A percentile compares a stretch with the other conserved stretches of the same genome.
Conservation (phyloP, 352 stramenopile genomes). For the Paralagenidium karlingii region DNA sequence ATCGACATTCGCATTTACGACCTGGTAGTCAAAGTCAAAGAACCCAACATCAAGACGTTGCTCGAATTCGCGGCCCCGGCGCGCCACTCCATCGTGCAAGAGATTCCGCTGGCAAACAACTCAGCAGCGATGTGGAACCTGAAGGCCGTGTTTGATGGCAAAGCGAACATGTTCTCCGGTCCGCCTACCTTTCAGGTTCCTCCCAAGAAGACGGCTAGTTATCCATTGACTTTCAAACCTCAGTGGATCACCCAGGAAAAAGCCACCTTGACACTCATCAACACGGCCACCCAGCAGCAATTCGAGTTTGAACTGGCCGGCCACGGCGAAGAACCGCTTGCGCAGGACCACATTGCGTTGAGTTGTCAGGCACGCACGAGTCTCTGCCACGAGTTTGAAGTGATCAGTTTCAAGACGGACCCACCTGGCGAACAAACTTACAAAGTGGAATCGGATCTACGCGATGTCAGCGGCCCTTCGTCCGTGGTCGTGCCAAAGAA, state of each 20-base stretch:
- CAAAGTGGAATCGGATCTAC: conserved; percentile 88
- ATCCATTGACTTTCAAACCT: conserved; percentile 73
- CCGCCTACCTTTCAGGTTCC: conserved; percentile 51
- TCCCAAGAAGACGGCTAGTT: conserved; percentile 51
- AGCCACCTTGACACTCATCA: conserved; percentile 60
- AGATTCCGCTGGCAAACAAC: conserved; percentile 86
- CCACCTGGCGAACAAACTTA: conserved; percentile 32
- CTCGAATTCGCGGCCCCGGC: conserved; percentile 84
- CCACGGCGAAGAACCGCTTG: conserved; percentile 81
- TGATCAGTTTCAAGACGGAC: conserved; percentile 45
- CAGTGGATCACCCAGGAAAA: conserved; percentile 67
- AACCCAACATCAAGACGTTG: conserved; percentile 71
- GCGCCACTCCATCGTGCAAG: conserved; percentile 78
- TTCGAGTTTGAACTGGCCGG: conserved; percentile 86
- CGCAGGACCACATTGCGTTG: conserved; percentile 80
- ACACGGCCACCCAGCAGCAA: conserved; percentile 68
- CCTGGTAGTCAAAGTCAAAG: conserved; percentile 72
- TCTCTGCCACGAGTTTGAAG: conserved; percentile 57
- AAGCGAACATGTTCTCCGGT: conserved; percentile 43
- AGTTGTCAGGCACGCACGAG: conserved; percentile 80
- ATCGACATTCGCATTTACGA: conserved; percentile 77
- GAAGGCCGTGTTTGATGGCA: conserved; percentile 35
- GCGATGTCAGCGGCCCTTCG: conserved; percentile 62
- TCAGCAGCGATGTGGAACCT: conserved; percentile 78
- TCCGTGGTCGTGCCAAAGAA: conserved; percentile 26